Base-by-base conservation (phyloP, 2,329 filamentous ascomycete species). In the Bipolaris bicolor region DNA sequence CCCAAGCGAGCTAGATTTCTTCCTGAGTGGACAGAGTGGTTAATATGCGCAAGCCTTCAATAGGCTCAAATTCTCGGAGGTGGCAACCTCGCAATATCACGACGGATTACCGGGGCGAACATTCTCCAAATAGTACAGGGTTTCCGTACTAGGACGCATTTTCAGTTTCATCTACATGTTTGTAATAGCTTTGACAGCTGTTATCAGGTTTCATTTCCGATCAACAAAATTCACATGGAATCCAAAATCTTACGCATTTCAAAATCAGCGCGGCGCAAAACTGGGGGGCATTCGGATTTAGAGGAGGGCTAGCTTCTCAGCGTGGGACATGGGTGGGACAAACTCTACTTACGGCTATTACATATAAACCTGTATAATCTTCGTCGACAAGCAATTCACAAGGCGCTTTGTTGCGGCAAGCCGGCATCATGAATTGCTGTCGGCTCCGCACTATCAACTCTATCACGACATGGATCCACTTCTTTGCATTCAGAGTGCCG, bases 1-100 rank as follows among this genome's bases (percentile, higher is more conserved):
- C 9, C 89, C 88, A 11, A 88, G 84, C 63, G 90, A 94, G 70
- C 78, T 95, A 67, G 90, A 94, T 73, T 93, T 91, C 76, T 93
- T 93, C 69, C 77, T 93, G 57, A 71, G 74, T 62, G 69, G 72
- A 34, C 69, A 72, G 47, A 69, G 63, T 52, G 70, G 59, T 46
- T 73, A 65, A 39, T 29, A 55, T 57, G 44, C 9, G 26, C 45
- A 41, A 51, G 31, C 56, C 46, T 55, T 41, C 45, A 36, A 46
- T 47, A 31, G 33, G 43, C 47, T 43, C 34, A 9, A 49, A 52
- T 29, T 7, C 20, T 11, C 31, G 22, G 29, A 57, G 16, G 37
- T 39, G 31, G 29, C 40, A 48, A 40, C 18, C 45, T 31, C 7
- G 40, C 50, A 47, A 41, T 47, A 48, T 57, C 45, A 44, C 16